Conservation (phyloP, 1,284 basidiomycete genomes). For the Ganoderma boninense region DNA sequence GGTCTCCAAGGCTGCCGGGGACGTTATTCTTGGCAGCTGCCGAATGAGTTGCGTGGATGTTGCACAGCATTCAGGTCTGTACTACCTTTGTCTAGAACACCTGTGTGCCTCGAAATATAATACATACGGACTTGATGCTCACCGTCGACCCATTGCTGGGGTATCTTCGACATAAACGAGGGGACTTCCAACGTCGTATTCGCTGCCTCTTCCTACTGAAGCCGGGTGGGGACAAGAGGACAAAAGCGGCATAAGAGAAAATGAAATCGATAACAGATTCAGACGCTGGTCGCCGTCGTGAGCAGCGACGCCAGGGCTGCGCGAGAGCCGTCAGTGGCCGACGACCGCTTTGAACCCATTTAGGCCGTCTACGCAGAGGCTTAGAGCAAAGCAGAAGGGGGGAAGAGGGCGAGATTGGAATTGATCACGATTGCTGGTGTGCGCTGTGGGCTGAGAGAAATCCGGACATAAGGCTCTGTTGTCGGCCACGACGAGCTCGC, state of each 20-base stretch:
- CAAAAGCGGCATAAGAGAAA: slow-evolving; percentile 12
- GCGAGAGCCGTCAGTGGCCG: slow-evolving; percentile 13
- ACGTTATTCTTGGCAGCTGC: neutral
- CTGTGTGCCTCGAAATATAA: neutral
- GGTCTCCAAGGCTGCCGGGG: neutral
- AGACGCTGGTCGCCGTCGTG: slow-evolving; percentile 11
- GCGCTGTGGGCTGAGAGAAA: slow-evolving; percentile 12
- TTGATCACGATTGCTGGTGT: slow-evolving; percentile 28
- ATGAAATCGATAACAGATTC: slow-evolving; percentile 33
- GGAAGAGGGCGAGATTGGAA: slow-evolving; percentile 5
- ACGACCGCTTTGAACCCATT: slow-evolving; percentile 21
- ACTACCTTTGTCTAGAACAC: neutral
- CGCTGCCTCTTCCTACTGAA: neutral
- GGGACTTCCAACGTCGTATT: neutral
- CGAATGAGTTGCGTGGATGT: neutral
- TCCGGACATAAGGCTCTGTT: neutral
- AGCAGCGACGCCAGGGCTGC: slow-evolving; percentile 1
- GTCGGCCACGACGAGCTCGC: slow-evolving; percentile 30
- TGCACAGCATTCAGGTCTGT: slow-evolving; percentile 7
- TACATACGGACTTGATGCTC: neutral
- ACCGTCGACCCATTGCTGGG: neutral
- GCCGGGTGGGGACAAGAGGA: slow-evolving; percentile 3
- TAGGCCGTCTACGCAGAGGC: neutral
- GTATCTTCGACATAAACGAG: slow-evolving; percentile 5
- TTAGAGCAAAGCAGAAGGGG: neutral